These are phyloP conservation scores for Stemphylium lycopersici DNA, from an alignment of 2,329 filamentous ascomycete species.

Conservation along the genomic window DNA sequence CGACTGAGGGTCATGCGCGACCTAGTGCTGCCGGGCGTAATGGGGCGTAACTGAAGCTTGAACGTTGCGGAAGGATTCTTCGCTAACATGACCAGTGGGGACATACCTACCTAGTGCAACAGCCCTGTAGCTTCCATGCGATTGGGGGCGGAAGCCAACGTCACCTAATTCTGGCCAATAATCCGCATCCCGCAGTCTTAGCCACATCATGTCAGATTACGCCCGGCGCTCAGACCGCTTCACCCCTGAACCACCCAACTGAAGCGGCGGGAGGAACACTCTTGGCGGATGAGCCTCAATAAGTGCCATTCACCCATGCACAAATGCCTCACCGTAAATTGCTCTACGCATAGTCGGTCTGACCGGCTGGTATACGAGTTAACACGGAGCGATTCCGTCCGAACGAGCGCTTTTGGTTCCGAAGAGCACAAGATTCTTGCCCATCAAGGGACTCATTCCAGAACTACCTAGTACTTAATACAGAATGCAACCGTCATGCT, in stretches of 20 bases:
- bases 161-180: constrained; percentile 14
- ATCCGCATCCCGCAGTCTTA: constrained; percentile 15
- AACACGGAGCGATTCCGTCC: constrained; percentile 9
- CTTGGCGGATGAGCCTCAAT: constrained; percentile 22
- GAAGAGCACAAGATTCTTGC: constrained; percentile 30
- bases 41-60: constrained; percentile 26
- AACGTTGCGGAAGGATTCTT: constrained; percentile 24
- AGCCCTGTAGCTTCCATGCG: constrained; percentile 14
- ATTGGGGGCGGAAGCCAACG: constrained; percentile 18
- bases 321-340: constrained; percentile 23
- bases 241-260: constrained; percentile 8
- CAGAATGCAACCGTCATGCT: constrained; percentile 30
- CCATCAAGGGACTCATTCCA: constrained; percentile 30
- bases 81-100: constrained; percentile 20
- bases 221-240: constrained; percentile 25
- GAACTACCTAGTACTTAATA: constrained; percentile 46
- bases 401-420: constrained; percentile 5
- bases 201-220: constrained; percentile 34
- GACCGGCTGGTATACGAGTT: background rate
- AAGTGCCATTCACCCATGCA: constrained; percentile 15
- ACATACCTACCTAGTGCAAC: constrained; percentile 8
- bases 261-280: constrained; percentile 6
- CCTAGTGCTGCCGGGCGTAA: constrained; percentile 16
- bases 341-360: constrained; percentile 6
- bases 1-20: constrained; percentile 14